Evolutionary conservation across 2,329 filamentous ascomycete species (phyloP), one percentile per base, ranked within the genome.

Genomic region (Epichloe glyceriae): DNA sequence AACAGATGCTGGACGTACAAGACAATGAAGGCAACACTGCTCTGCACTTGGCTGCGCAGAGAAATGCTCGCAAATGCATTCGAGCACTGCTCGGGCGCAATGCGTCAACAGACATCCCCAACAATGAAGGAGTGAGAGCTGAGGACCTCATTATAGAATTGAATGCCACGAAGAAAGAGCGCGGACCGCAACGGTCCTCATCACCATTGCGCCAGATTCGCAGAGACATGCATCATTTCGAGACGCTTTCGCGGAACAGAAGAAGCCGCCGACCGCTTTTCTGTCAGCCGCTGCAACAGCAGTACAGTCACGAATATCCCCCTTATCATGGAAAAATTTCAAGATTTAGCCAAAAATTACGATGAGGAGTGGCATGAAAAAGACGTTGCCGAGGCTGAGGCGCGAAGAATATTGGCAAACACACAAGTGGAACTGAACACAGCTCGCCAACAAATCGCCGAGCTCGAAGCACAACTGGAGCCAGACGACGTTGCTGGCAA

Each of bases 21-120:
- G 91, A 98, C 64, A 73, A 83, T 30, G 83, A 89, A 40, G 91
- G 91, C 40, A 94, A 98, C 64, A 97, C 93, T 0, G 90, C 93
- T 3, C 67, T 85, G 48, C 82, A 85, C 54, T 70, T 85, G 7
- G 81, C 82, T 0, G 88, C 91, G 10, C 83, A 89, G 61, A 84
- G 88, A 52, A 88, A 89, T 51, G 88, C 91, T 17, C 83, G 89
- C 43, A 95, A 97, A 59, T 94, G 90, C 57, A 84, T 95, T 51
- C 85, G 93, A 69, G 74, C 83, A 72, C 67, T 88, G 72, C 67
- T 90, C 64, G 82, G 82, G 35, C 84, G 91, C 47, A 88, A 90
- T 53, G 90, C 90, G 3, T 81, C 83, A 3, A 86, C 88, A 0
- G 83, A 95, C 60, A 84, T 97, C 50, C 75, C 80, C 19, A 98